Evolutionary conservation across 108 stramenopile genomes (phyloP).

Genomic region (Pseudonitzschia pungens): DNA sequence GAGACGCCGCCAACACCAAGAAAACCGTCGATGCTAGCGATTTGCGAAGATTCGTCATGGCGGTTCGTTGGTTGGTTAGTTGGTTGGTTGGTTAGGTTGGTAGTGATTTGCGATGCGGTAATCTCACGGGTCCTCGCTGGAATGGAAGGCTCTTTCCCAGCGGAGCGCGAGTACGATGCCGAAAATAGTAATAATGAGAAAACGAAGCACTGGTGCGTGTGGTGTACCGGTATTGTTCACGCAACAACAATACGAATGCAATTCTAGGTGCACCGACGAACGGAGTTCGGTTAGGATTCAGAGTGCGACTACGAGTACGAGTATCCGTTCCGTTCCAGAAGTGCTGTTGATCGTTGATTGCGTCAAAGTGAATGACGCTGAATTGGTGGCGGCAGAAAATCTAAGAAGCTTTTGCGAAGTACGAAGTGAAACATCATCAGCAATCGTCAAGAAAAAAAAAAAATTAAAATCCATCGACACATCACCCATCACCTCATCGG

Average conservation of each 20-base stretch:
- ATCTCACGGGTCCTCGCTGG: too few species aligned
- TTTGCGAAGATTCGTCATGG: neutral
- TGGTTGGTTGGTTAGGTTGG: neutral
- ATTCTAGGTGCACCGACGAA: too few species aligned
- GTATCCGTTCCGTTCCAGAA: too few species aligned
- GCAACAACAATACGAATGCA: neutral
- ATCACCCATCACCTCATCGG: neutral
- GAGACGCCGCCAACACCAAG: neutral
- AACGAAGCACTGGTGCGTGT: too few species aligned
- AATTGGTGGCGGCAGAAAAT: slow-evolving; percentile 10
- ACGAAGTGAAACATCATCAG: too few species aligned
- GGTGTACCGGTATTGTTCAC: too few species aligned
- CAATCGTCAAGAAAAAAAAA: neutral
- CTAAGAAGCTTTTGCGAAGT: too few species aligned
- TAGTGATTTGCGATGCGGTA: neutral
- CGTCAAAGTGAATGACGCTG: neutral
- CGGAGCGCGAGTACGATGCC: too few species aligned
- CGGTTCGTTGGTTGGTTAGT: neutral
- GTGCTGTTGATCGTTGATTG: neutral
- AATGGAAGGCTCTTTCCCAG: neutral
- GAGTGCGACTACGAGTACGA: too few species aligned
- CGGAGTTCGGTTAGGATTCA: too few species aligned
- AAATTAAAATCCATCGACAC: neutral
- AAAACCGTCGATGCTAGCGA: neutral
- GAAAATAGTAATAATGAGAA: too few species aligned